phyloP scores from a whole-genome alignment of 805 yeast species.

The Clavispora carvajalis region DNA sequence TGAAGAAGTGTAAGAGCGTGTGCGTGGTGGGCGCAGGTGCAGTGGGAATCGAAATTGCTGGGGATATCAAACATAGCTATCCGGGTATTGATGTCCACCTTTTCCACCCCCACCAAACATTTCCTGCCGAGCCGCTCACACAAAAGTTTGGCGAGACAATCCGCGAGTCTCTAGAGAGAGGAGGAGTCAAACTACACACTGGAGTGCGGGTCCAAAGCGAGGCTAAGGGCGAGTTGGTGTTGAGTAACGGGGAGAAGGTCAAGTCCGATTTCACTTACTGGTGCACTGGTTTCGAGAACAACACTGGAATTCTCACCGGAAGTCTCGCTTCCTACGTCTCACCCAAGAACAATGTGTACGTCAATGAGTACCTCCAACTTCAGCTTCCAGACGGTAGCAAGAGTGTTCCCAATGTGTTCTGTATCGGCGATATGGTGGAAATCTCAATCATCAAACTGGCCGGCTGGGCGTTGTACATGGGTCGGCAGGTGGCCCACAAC shows the following conservation, averaged over 20 bases:
- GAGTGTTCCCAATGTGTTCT: slow-evolving; percentile 24
- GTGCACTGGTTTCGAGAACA: slow-evolving; percentile 32
- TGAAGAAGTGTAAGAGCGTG: slow-evolving; percentile 27
- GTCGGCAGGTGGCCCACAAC: slow-evolving; percentile 35
- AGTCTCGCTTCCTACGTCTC: slow-evolving; percentile 22
- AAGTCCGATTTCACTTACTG: slow-evolving; percentile 29
- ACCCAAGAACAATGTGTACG: slow-evolving; percentile 23
- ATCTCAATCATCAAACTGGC: slow-evolving; percentile 38
- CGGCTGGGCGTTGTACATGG: slow-evolving; percentile 43
- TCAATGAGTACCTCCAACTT: slow-evolving; percentile 35
- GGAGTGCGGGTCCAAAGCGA: slow-evolving; percentile 26
- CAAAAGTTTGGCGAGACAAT: slow-evolving; percentile 24
- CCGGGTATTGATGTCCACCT: slow-evolving; percentile 33
- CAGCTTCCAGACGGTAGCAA: slow-evolving; percentile 13
- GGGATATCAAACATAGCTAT: slow-evolving; percentile 37
- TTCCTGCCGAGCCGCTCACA: slow-evolving; percentile 36
- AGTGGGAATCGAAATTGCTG: slow-evolving; percentile 47
- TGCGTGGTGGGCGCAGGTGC: slow-evolving; percentile 52
- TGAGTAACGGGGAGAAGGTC: slow-evolving; percentile 24
- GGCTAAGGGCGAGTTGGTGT: slow-evolving; percentile 19
- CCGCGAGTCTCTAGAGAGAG: slow-evolving; percentile 20
- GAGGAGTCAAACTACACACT: slow-evolving; percentile 25
- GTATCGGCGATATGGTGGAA: slow-evolving; percentile 36
- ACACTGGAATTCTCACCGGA: slow-evolving; percentile 22
- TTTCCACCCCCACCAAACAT: slow-evolving; percentile 31